These are phyloP conservation scores for Collybiopsis confluens DNA, from an alignment of 768 basidiomycete species.

Conservation along the genomic window DNA sequence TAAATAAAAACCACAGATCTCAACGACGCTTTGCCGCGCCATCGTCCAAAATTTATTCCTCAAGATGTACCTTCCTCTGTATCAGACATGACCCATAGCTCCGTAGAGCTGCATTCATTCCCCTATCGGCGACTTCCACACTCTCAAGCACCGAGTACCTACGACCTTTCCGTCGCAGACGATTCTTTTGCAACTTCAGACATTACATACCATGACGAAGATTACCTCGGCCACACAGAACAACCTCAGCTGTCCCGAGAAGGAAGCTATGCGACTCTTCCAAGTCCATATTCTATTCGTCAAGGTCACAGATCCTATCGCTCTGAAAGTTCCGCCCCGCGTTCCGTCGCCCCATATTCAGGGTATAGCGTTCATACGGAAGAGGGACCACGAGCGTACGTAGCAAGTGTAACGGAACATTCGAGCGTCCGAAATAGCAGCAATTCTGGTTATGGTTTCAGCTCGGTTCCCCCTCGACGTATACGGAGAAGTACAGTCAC, in stretches of 20 bases:
- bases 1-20: neutral
- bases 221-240: neutral
- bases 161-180: neutral
- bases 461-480: neutral
- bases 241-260: neutral
- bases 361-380: neutral
- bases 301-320: slow-evolving; percentile 1
- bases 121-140: neutral
- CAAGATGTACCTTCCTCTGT: neutral
- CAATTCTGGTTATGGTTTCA: neutral
- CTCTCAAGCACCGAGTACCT: too few species aligned
- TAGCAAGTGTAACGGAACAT: neutral
- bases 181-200: neutral
- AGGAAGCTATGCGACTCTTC: neutral
- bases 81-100: neutral
- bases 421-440: neutral
- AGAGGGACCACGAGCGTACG: neutral
- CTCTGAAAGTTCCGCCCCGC: neutral
- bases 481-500: too few species aligned
- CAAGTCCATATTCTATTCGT: neutral
- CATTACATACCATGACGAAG: neutral
- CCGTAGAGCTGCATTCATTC: neutral
- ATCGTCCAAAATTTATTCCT: neutral
- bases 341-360: neutral
- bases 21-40: neutral